These are phyloP conservation scores for Phytopythium helicoides DNA, from an alignment of 352 stramenopile genomes.

Conservation along the genomic window DNA sequence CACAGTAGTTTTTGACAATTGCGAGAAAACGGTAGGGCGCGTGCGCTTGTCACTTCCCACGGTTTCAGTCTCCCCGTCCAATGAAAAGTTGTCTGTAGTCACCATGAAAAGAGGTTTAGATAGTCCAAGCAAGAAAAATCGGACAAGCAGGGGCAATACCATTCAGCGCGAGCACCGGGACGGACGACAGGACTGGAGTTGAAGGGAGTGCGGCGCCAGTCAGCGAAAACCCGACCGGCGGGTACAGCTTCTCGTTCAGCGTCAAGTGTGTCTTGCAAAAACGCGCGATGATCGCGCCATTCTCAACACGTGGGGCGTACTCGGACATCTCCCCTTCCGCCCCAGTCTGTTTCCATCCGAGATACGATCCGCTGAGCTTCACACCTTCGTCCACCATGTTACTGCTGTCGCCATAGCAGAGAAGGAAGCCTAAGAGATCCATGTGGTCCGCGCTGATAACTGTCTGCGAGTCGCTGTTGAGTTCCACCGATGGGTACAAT, in stretches of 20 bases:
- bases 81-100: conserved; percentile 37
- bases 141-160: conserved; percentile 11
- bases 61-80: conserved; percentile 19
- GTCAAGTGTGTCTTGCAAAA: conserved; percentile 78
- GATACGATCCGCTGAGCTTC: conserved; percentile 66
- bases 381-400: conserved; percentile 51
- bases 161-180: conserved; percentile 30
- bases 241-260: conserved; percentile 81
- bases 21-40: conserved; percentile 54
- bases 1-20: conserved; percentile 71
- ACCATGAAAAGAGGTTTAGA: conserved; percentile 5
- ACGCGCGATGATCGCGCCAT: conserved; percentile 54
- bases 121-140: conserved; percentile 7
- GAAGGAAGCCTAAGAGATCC: conserved; percentile 70
- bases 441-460: conserved; percentile 62
- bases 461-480: conserved; percentile 48
- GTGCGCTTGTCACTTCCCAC: conserved; percentile 16
- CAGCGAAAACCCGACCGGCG: conserved; percentile 67
- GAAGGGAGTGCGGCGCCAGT: conserved; percentile 11
- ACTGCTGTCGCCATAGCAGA: conserved; percentile 48
- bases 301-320: conserved; percentile 35
- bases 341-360: conserved; percentile 49
- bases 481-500: conserved; percentile 54
- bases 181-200: conserved; percentile 5
- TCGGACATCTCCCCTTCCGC: conserved; percentile 10